These are phyloP conservation scores for Hibiscus syriacus DNA, from an alignment of 345 rosid species.

Conservation along the genomic window DNA sequence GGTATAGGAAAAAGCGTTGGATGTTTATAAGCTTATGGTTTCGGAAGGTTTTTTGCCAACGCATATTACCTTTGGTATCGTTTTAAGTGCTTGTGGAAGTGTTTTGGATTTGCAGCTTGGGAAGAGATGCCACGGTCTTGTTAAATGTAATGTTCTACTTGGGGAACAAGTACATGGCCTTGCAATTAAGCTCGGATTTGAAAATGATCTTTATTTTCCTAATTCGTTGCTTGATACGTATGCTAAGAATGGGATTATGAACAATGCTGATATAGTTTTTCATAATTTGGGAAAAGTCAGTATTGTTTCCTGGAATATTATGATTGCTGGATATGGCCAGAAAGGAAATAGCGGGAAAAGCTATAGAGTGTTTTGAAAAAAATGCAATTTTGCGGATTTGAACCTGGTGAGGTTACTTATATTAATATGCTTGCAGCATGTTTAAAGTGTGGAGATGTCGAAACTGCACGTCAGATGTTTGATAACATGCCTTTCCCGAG, in stretches of 20 bases:
- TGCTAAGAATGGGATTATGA: conserved; percentile 48
- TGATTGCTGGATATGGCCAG: conserved; percentile 71
- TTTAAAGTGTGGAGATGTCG: conserved; percentile 44
- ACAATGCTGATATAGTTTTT: conserved; percentile 47
- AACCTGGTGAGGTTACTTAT: conserved; percentile 61
- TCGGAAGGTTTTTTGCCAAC: conserved; percentile 52
- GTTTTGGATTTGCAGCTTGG: conserved; percentile 38
- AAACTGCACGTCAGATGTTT: conserved; percentile 40
- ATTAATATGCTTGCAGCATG: conserved; percentile 63
- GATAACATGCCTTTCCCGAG: conserved; percentile 33
- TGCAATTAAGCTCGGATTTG: conserved; percentile 45
- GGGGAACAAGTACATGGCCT: conserved; percentile 56
- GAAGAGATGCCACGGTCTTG: conserved; percentile 48
- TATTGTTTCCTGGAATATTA: conserved; percentile 58
- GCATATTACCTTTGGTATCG: conserved; percentile 62
- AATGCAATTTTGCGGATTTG: conserved; percentile 51
- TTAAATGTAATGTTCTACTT: conserved; percentile 17
- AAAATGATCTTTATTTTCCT: conserved; percentile 25
- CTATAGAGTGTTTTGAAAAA: conserved; percentile 32
- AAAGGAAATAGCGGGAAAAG: conserved; percentile 32
- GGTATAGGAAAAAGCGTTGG: conserved; percentile 46
- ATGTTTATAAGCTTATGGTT: conserved; percentile 42
- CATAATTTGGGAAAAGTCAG: conserved; percentile 31
- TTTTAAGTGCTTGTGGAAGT: conserved; percentile 52
- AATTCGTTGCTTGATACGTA: conserved; percentile 66